Evolutionary conservation across 441 rosid genomes (phyloP), one percentile per base, ranked within the genome.

Genomic region (Populus tomentosa): DNA sequence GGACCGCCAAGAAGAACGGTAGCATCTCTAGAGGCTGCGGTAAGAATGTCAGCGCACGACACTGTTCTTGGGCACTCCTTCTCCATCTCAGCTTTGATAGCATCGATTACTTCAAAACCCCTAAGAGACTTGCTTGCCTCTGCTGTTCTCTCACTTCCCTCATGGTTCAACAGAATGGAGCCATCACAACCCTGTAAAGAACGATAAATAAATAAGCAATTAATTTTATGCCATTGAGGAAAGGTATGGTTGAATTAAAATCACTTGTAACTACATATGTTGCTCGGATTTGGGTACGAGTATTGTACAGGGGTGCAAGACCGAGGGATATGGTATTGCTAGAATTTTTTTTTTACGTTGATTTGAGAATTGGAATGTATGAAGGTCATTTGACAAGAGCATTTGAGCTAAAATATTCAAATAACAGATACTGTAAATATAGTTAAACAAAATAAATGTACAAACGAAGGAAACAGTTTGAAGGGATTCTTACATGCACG

Each of bases 21-120:
- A 23, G 93, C 93, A 11, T 87, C 89, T 66, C 95, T 89, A 0
- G 90, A 77, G 2, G 91, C 91, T 0, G 90, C 87, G 0, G 80
- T 77, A 0, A 92, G 85, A 81, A 94, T 89, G 82, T 94, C 97
- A 0, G 97, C 88, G 50, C 97, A 94, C 1, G 97, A 92, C 0
- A 87, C 95, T 0, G 80, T 88, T 65, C 77, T 80, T 0, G 91
- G 93, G 81, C 95, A 90, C 2, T 78, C 64, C 78, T 79, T 90
- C 86, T 94, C 94, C 1, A 92, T 9, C 84, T 77, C 97, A 1
- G 84, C 78, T 79, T 94, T 94, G 53, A 94, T 89, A 32, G 87
- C 30, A 28, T 28, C 30, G 30, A 28, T 28, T 28, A 28, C 30
- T 28, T 28, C 30, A 3, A 28, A 28, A 91, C 95, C 97, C 84